Conservation (phyloP, 306 rosid genomes). For the Dalbergia oliveri region DNA sequence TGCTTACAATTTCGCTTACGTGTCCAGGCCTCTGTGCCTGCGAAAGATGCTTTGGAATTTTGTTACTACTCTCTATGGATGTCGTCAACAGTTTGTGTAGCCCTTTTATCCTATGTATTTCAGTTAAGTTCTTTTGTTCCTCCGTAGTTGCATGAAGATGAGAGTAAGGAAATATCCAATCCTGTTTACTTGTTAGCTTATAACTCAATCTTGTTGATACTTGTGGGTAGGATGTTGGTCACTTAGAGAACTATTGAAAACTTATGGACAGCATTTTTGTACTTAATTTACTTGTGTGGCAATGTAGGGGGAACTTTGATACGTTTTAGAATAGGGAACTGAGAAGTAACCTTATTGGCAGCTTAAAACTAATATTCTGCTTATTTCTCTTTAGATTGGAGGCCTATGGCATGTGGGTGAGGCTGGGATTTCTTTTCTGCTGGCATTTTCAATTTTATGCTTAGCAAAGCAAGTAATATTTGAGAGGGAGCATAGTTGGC, state of each 20-base stretch:
- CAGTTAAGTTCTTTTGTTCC: slow-evolving; percentile 10
- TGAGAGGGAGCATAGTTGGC: not conserved
- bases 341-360: not conserved
- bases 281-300: not conserved
- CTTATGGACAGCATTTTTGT: not conserved
- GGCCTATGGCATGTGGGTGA: not conserved
- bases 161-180: slow-evolving; percentile 17
- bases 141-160: slow-evolving; percentile 8
- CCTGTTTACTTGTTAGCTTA: not conserved
- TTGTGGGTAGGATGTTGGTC: slow-evolving; percentile 21
- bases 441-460: not conserved
- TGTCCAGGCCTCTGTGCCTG: not conserved
- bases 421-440: not conserved
- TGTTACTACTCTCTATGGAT: not conserved
- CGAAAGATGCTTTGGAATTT: slow-evolving; percentile 27
- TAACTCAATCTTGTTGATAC: slow-evolving; percentile 14
- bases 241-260: not conserved
- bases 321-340: not conserved
- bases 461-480: not conserved
- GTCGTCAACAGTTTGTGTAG: not conserved
- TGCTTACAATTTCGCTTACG: not conserved
- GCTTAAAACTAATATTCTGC: not conserved
- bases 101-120: slow-evolving; percentile 1
- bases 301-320: not conserved
- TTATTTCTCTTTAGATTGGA: not conserved